A percentile compares a stretch with the other conserved stretches of the same genome.
These are phyloP conservation scores for Notholithocarpus densiflorus DNA, from an alignment of 306 rosid genomes.

Conservation along the genomic window DNA sequence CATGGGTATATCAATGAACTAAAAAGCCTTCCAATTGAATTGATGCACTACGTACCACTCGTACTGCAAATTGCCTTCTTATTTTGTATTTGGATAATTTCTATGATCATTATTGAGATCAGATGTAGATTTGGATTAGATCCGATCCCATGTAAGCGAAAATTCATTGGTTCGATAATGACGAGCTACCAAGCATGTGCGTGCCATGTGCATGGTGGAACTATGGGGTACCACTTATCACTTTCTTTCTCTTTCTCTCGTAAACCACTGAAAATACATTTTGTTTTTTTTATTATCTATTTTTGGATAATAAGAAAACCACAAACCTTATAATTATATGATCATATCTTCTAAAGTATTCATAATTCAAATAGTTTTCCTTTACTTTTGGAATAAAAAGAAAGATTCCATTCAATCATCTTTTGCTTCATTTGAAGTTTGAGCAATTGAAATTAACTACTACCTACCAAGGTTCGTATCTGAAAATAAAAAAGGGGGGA, in stretches of 20 bases:
- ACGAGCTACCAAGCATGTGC: conserved; percentile 41
- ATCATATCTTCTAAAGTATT: background rate
- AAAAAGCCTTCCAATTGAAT: background rate
- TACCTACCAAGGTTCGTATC: no score
- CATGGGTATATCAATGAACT: conserved; percentile 30
- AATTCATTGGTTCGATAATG: conserved; percentile 30
- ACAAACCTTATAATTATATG: background rate
- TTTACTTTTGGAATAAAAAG: background rate
- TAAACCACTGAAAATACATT: background rate
- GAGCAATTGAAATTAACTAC: no score
- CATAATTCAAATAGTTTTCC: background rate
- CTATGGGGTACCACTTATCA: conserved; percentile 12
- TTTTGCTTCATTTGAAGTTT: no score
- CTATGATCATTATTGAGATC: conserved; percentile 12
- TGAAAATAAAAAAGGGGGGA: no score
- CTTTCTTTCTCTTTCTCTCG: background rate
- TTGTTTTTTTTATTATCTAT: background rate
- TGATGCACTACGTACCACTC: conserved; percentile 4
- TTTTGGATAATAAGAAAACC: background rate
- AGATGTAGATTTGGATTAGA: conserved; percentile 21
- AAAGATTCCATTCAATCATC: no score
- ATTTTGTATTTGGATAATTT: background rate
- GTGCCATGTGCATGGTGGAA: conserved; percentile 44
- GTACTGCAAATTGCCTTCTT: background rate
- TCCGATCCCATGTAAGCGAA: conserved; percentile 9